phyloP scores from a whole-genome alignment of 805 yeast species.

The Kluyveromyces lactis region DNA sequence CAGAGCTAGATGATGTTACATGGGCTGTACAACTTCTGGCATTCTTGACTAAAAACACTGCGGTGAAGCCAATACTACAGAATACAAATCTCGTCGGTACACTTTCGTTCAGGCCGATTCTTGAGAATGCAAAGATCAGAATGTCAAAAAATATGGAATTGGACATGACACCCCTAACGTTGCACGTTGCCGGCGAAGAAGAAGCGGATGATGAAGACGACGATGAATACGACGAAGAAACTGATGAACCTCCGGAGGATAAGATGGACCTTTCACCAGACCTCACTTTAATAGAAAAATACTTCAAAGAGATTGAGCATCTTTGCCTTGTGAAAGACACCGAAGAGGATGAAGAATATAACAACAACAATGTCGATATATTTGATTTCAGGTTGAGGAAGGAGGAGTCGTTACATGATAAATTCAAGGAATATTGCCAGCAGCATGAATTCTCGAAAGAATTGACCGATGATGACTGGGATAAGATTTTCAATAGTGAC shows the following conservation, averaged over 20 bases:
- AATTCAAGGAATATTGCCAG: conserved; percentile 35
- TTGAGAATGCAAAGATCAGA: conserved; percentile 14
- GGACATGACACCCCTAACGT: conserved; percentile 1
- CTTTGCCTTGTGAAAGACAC: conserved; percentile 1
- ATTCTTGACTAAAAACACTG: conserved; percentile 84
- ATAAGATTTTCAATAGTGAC: conserved; percentile 33
- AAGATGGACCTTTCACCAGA: conserved; percentile 4
- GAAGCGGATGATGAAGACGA: conserved; percentile 2
- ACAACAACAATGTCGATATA: not conserved
- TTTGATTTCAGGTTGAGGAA: conserved; percentile 8
- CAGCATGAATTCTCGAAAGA: conserved; percentile 33
- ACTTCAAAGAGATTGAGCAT: conserved; percentile 3
- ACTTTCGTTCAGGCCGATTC: conserved; percentile 43
- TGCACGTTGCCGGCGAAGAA: not conserved
- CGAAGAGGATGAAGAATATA: not conserved
- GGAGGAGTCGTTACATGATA: conserved; percentile 9
- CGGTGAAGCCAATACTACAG: conserved; percentile 65
- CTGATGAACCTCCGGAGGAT: conserved; percentile 1
- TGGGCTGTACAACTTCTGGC: conserved; percentile 92
- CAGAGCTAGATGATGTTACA: conserved; percentile 86
- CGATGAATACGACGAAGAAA: conserved; percentile 6
- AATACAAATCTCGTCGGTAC: conserved; percentile 67
- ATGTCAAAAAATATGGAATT: conserved; percentile 1
- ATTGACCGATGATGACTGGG: conserved; percentile 18
- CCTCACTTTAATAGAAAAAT: conserved; percentile 3